Base-by-base conservation (phyloP, 1,284 basidiomycete genomes). In the Boletus sp. region DNA sequence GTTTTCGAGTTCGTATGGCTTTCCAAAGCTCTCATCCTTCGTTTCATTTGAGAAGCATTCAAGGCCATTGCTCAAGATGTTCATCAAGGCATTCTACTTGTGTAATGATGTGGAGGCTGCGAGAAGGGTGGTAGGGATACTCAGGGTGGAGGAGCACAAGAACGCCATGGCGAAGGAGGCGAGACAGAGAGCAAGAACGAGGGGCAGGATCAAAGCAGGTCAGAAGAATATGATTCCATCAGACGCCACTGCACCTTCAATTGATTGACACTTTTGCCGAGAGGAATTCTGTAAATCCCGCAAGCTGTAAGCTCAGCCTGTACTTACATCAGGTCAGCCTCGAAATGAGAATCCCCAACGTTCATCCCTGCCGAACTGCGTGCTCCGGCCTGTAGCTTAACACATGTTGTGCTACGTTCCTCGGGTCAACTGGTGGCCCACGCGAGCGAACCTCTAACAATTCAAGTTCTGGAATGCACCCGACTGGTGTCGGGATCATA, bases 61-160 rank as follows among this genome's bases (percentile, higher is more conserved):
- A 20, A 73, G 76, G 58, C 88, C 88, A 33, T 61, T 89, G 70
- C 87, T 86, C 72, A 86, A 79, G 73, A 84, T 84, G 83, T 87
- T 90, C 68, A 79, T 87, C 66, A 85, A 80, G 67, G 84, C 81
- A 36, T 79, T 90, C 57, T 79, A 81, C 71, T 53, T 74, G 51
- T 74, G 83, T 55, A 77, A 77, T 29, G 88, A 91, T 66, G 63
- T 68, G 15, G 68, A 68, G 7, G 83, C 80, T 37, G 87, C 84
- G 43, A 76, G 77, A 66, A 77, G 62, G 54, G 77, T 90, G 9
- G 66, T 85, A 48, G 79, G 78, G 37, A 82, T 88, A 58, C 65
- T 89, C 63, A 82, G 82, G 64, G 76, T 73, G 37, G 78, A 80
- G 57, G 67, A 74, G 47, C 22, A 47, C 56, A 59, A 56, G 48